A percentile compares a stretch with the other conserved stretches of the same genome.
phyloP scores from a whole-genome alignment of 2,329 filamentous ascomycete genomes.

The Cladophialophora immunda region DNA sequence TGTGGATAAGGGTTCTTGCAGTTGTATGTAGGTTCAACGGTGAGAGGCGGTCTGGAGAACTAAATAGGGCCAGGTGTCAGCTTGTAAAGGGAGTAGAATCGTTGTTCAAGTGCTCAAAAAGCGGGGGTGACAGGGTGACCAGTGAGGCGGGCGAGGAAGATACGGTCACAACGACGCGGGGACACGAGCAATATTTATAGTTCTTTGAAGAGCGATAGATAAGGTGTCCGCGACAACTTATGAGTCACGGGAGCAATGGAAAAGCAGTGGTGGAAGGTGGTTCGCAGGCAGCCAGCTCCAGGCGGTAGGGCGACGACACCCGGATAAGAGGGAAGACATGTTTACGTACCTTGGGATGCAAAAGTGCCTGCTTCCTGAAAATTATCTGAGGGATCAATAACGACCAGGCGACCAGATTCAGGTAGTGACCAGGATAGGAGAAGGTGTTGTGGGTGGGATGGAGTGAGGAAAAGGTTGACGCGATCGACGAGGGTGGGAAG shows the following conservation, averaged over 20 bases:
- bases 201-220: neutral
- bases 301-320: constrained; percentile 9
- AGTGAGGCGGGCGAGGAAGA: constrained; percentile 18
- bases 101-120: constrained; percentile 19
- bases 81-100: constrained; percentile 8
- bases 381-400: constrained; percentile 23
- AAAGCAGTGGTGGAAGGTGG: constrained; percentile 28
- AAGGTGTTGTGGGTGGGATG: constrained; percentile 31
- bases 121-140: constrained; percentile 20
- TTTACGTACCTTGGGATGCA: constrained; percentile 37
- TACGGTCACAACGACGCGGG: constrained; percentile 27
- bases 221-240: constrained; percentile 32
- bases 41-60: neutral
- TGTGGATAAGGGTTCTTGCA: constrained; percentile 3
- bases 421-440: constrained; percentile 18
- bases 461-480: constrained; percentile 29
- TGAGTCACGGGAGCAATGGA: constrained; percentile 29
- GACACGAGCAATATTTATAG: constrained; percentile 14
- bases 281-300: constrained; percentile 34
- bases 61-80: constrained; percentile 25
- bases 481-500: constrained; percentile 31
- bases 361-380: constrained; percentile 30
- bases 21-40: constrained; percentile 1
- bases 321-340: constrained; percentile 30
- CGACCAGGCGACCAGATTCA: constrained; percentile 34